Evolutionary conservation across 345 rosid genomes (phyloP).

Genomic region (Linum lewisii): DNA sequence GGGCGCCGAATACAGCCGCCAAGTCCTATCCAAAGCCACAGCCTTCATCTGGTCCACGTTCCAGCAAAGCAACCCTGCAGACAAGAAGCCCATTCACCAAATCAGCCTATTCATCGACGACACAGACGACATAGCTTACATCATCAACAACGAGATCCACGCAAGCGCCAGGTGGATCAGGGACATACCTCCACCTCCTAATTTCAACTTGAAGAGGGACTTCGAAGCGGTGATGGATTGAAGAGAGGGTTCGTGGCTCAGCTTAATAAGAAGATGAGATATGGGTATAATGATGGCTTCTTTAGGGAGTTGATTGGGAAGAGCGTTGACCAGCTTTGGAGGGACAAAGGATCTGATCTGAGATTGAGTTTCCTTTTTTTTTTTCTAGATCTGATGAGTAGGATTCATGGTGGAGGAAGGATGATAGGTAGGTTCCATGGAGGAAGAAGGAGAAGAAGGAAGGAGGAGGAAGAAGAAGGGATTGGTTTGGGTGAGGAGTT

Average conservation of each 20-base stretch:
- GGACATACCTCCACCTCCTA: not conserved
- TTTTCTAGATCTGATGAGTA: no score
- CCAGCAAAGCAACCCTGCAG: not conserved
- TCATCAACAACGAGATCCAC: not conserved
- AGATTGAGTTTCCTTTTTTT: no score
- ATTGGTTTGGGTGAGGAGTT: no score
- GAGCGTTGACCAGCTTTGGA: not conserved
- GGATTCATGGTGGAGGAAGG: no score
- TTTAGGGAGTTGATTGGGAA: not conserved
- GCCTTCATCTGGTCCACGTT: not conserved
- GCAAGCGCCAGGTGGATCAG: not conserved
- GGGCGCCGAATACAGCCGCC: no score
- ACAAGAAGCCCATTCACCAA: not conserved
- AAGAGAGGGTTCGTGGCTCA: not conserved
- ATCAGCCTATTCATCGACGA: not conserved
- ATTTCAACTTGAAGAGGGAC: not conserved
- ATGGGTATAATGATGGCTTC: not conserved
- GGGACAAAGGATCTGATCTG: no score
- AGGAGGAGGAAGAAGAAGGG: no score
- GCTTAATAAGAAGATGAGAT: not conserved
- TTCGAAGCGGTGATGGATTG: not conserved
- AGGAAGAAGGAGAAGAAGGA: no score
- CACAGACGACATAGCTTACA: not conserved
- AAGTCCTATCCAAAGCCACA: not conserved
- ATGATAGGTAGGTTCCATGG: no score